Base-by-base conservation (phyloP, 2,329 filamentous ascomycete species). In the Sclerotinia sclerotiorum region DNA sequence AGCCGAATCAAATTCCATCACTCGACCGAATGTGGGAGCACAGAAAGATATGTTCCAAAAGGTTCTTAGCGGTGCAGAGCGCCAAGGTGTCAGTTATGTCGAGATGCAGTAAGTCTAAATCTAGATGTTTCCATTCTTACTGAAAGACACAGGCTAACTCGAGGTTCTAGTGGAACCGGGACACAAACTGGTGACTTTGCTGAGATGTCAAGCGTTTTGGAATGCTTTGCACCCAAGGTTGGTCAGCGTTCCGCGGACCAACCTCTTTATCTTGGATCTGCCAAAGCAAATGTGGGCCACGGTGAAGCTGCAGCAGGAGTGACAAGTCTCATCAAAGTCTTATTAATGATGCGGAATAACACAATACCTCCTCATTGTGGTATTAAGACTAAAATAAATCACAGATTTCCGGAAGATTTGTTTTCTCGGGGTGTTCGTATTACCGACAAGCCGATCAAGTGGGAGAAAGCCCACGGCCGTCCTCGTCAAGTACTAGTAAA, bases 401-500 rank as follows among this genome's bases (percentile, higher is more conserved):
- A 48, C n/a, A 61, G 46, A 48, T 69, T 72, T 39, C 70, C 72
- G 78, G 1, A 79, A n/a, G 60, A 70, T 49, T 78, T 65, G 17
- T 29, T n/a, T n/a, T 11, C 29, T 35, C 39, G 51, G 8, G 39
- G 39, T 13, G 15, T 65, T n/a, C 32, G 21, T 17, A 65, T 65
- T 32, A 8, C 63, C 1, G 10, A 44, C 27, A 44, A 56, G 44
- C 35, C 35, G 11, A 21, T 48, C 24, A 19, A 5, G 78, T 82
- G 0, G 81, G 81, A 69, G 73, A 35, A 57, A 48, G 63, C 65
- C 52, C 35, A 46, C 17, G 46, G 51, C 32, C n/a, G 7, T 17
- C 13, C 44, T 56, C 32, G 58, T n/a, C 10, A 27, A n/a, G 48
- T 27, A 32, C 54, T 69, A 32, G 65, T 73, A 42, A 88, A 88